Evolutionary conservation across 345 rosid genomes (phyloP).

Genomic region (Salix suchowensis): DNA sequence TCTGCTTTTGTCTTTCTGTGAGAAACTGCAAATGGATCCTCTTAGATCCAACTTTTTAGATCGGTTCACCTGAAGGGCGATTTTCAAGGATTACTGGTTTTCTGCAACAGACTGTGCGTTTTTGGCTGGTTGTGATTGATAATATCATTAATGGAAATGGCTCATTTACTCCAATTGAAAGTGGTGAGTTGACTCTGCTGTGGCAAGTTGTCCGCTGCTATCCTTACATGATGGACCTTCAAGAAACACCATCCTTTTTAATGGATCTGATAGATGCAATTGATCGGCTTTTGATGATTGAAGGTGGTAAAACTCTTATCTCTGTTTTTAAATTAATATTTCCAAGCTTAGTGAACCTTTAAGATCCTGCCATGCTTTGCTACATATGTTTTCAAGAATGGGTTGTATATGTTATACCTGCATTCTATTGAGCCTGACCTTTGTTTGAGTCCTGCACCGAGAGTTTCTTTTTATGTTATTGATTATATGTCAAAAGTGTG

Average conservation of each 20-base stretch:
- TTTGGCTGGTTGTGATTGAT: constrained; percentile 30
- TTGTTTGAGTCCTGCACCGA: neutral
- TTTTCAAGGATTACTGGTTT: constrained; percentile 38
- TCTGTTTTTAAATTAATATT: neutral
- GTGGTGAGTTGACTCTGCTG: constrained; percentile 46
- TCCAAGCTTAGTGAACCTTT: neutral
- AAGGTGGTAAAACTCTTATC: constrained; percentile 40
- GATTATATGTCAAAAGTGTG: neutral
- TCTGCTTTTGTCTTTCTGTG: constrained; percentile 52
- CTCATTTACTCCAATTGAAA: constrained; percentile 31
- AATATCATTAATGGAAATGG: constrained; percentile 23
- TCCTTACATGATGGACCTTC: constrained; percentile 41
- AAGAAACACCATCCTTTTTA: constrained; percentile 38
- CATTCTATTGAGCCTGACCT: neutral
- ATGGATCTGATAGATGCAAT: constrained; percentile 51
- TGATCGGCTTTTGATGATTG: constrained; percentile 38
- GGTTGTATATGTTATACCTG: neutral
- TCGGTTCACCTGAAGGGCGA: constrained; percentile 38
- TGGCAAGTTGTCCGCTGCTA: constrained; percentile 73
- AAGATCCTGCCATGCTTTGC: neutral
- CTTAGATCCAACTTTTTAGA: constrained; percentile 24
- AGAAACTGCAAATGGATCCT: constrained; percentile 48
- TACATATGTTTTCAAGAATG: neutral
- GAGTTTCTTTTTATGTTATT: neutral
- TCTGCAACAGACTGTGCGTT: constrained; percentile 33